These are phyloP conservation scores for Terana coerulea DNA, from an alignment of 768 basidiomycete genomes.

Conservation along the genomic window DNA sequence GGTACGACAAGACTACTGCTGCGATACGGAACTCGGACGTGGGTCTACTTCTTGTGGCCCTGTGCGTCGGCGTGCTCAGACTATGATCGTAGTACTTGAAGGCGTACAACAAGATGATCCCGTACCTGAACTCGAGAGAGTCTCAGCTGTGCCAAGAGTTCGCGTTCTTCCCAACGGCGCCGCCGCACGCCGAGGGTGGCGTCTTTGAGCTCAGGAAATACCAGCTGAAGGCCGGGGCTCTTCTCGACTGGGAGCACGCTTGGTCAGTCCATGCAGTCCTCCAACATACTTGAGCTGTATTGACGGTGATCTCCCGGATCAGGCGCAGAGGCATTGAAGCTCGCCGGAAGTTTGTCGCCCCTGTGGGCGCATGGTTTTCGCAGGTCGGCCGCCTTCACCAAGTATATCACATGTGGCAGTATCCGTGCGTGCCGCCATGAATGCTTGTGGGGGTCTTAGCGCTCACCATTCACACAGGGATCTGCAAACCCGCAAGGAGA, in stretches of 20 bases:
- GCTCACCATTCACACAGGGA: conserved; percentile 39
- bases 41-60: conserved; percentile 19
- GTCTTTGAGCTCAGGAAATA: conserved; percentile 93
- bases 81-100: conserved; percentile 49
- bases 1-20: conserved; percentile 73
- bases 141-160: conserved; percentile 90
- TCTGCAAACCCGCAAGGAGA: conserved; percentile 77
- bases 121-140: conserved; percentile 67
- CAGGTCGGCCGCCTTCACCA: conserved; percentile 81
- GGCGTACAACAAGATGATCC: conserved; percentile 72
- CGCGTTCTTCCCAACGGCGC: conserved; percentile 89
- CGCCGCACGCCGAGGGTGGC: conserved; percentile 83
- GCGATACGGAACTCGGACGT: conserved; percentile 68
- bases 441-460: neutral
- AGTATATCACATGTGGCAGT: conserved; percentile 98
- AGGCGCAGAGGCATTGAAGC: conserved; percentile 96
- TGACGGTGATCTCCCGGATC: conserved; percentile 3
- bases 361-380: conserved; percentile 90
- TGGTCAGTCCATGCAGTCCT: conserved; percentile 65
- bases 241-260: conserved; percentile 93
- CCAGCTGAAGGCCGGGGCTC: conserved; percentile 79
- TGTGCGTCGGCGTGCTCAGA: neutral
- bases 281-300: neutral
- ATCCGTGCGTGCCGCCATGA: conserved; percentile 50
- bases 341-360: conserved; percentile 78